These are phyloP conservation scores for Leptographium flavum DNA, from an alignment of 2,329 filamentous ascomycete species.

Conservation along the genomic window DNA sequence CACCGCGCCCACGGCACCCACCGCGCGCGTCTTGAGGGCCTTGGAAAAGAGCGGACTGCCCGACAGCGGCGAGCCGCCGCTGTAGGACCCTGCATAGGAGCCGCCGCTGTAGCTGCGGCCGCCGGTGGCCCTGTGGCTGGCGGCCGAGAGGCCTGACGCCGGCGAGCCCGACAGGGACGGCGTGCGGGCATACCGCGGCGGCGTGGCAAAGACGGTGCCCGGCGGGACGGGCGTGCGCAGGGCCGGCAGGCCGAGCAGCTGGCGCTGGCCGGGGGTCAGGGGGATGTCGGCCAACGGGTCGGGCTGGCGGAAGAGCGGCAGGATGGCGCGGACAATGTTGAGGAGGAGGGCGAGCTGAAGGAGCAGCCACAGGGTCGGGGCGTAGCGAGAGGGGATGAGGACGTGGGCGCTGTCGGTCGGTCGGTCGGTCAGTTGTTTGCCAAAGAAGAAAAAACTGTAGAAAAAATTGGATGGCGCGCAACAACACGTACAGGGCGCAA, in stretches of 20 bases:
- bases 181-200: slow-evolving; percentile 72
- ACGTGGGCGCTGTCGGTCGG: slow-evolving; percentile 16
- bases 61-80: slow-evolving; percentile 31
- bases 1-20: slow-evolving; percentile 12
- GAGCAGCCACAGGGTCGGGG: slow-evolving; percentile 29
- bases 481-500: slow-evolving; percentile 21
- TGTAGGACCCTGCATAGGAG: no score
- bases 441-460: background rate
- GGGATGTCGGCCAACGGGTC: slow-evolving; percentile 83
- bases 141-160: slow-evolving; percentile 17
- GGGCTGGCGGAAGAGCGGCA: slow-evolving; percentile 55
- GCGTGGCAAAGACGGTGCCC: slow-evolving; percentile 63
- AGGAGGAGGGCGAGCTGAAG: slow-evolving; percentile 45
- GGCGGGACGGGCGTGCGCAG: slow-evolving; percentile 49
- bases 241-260: slow-evolving; percentile 67
- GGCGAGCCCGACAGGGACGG: slow-evolving; percentile 50
- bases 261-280: slow-evolving; percentile 76
- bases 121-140: slow-evolving; percentile 14
- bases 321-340: slow-evolving; percentile 58
- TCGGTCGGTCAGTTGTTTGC: background rate
- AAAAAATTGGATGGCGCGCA: background rate
- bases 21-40: slow-evolving; percentile 49
- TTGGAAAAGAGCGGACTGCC: slow-evolving; percentile 53
- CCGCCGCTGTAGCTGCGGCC: slow-evolving; percentile 15
- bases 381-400: slow-evolving; percentile 20